Evolutionary conservation across 257 asterid species (phyloP), one percentile per base, ranked within the genome.

Genomic region (Lycium barbarum): DNA sequence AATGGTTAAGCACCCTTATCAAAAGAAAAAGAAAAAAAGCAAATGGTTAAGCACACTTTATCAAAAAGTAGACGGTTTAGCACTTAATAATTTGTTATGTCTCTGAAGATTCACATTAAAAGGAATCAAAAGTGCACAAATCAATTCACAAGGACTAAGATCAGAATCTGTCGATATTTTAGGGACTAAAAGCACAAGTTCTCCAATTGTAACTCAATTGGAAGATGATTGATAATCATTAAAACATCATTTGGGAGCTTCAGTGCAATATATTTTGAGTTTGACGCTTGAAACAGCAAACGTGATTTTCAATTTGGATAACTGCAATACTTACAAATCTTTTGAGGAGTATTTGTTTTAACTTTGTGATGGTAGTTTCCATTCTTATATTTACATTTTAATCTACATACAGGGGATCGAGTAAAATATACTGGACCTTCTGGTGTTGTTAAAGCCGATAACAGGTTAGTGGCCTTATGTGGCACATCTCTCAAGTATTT

Each of bases 401-500:
- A 68, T 83, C 84, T 90, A 65, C 87, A 88, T 61, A 84, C 93
- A 97, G 99, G 99, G 86, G 98, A 95, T 91, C 97, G 94, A 81
- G 96, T 97, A 86, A 95, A 94, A 90, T 97, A 97, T 89, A 89
- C 85, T 74, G 99, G 99, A 86, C 93, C 93, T 40, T 87, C 97
- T 55, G 88, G 88, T 84, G 79, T 79, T 86, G 63, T 89, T 84
- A 93, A 91, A 89, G 96, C 90, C 45, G 93, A 92, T 87, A 93
- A 90, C 83, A 97, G 97, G 99, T 95, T 79, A 86, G 79, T 84
- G 73, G 82, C 86, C 84, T 84, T 81, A 73, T 26, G 74, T 73
- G 83, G 33, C 81, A 86, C 54, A 78, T 84, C 59, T 84, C 84
- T 49, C 40, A 43, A 78, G 53, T 63, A 54, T 43, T 79, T 79